A percentile compares a stretch with the other conserved stretches of the same genome.
These are phyloP conservation scores for Leucaena leucocephala DNA, from an alignment of 306 rosid species.

Conservation along the genomic window DNA sequence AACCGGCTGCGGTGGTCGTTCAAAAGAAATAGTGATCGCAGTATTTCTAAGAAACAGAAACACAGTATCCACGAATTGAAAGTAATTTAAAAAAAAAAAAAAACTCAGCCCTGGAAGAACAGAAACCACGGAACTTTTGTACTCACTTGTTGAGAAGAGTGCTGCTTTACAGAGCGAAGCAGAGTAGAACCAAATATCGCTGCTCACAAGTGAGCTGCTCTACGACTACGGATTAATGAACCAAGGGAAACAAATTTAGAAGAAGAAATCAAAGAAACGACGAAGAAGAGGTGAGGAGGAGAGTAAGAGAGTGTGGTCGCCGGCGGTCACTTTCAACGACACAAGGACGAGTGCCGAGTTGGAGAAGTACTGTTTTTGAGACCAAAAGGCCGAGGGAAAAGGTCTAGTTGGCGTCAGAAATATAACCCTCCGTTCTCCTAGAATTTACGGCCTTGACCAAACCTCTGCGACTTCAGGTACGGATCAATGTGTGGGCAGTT, in stretches of 20 bases:
- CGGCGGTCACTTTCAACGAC: constrained; percentile 41
- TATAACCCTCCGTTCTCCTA: constrained; percentile 25
- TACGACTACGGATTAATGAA: neutral
- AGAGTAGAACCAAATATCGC: neutral
- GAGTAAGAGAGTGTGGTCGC: constrained; percentile 33
- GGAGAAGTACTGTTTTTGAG: constrained; percentile 17
- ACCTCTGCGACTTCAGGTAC: neutral
- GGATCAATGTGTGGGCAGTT: constrained; percentile 1
- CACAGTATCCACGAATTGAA: neutral
- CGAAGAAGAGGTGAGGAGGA: neutral
- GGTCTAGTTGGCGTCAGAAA: constrained; percentile 26
- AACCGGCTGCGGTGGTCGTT: neutral
- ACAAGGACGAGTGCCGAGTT: constrained; percentile 43
- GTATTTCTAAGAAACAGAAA: neutral
- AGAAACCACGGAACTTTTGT: neutral
- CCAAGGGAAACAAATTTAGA: neutral
- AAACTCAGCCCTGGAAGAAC: neutral
- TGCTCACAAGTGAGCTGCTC: neutral
- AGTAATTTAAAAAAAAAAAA: neutral
- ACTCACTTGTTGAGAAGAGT: constrained; percentile 20
- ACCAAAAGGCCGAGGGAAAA: constrained; percentile 25
- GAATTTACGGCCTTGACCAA: constrained; percentile 40
- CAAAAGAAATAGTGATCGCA: constrained; percentile 19
- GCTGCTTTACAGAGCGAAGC: constrained; percentile 2
- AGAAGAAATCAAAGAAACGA: neutral